phyloP scores from a whole-genome alignment of 768 basidiomycete species.

The Calvatia gigantea region DNA sequence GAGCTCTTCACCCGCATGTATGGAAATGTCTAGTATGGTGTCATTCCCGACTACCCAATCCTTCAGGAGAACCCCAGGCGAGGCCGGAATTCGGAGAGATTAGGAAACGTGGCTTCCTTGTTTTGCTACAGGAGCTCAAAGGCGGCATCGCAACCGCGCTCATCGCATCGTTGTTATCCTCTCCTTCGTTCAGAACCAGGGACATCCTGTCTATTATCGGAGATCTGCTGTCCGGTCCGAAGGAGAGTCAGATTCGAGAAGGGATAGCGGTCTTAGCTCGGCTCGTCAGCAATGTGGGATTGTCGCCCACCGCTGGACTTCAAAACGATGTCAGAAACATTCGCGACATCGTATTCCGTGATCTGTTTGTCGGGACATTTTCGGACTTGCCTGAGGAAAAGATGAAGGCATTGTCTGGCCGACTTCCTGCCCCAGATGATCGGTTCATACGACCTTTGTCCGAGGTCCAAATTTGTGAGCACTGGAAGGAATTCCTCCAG shows the following conservation, averaged over 20 bases:
- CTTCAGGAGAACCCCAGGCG: conserved; percentile 10
- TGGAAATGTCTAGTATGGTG: conserved; percentile 61
- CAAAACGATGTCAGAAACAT: background rate
- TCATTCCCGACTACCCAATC: conserved; percentile 36
- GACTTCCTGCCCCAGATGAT: conserved; percentile 1
- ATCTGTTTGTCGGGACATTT: conserved; percentile 12
- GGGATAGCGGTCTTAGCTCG: conserved; percentile 6
- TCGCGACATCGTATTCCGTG: background rate
- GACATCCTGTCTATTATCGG: conserved; percentile 10
- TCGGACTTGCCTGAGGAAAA: conserved; percentile 5
- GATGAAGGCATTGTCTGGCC: background rate
- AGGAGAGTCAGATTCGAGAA: conserved; percentile 1
- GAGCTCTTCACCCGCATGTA: conserved; percentile 36
- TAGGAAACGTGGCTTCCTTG: conserved; percentile 33
- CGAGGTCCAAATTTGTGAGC: conserved; percentile 14
- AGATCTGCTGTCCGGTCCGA: conserved; percentile 9
- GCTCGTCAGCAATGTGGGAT: conserved; percentile 2
- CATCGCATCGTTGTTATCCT: conserved; percentile 32
- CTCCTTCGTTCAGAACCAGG: background rate
- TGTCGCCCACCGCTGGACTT: background rate
- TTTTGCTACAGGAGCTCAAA: conserved; percentile 45
- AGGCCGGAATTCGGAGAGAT: conserved; percentile 18
- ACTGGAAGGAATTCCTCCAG: conserved; percentile 14
- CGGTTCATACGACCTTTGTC: conserved; percentile 10
- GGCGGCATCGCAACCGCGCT: conserved; percentile 42